phyloP scores from a whole-genome alignment of 2,329 filamentous ascomycete species.

The Blastomyces percursus region DNA sequence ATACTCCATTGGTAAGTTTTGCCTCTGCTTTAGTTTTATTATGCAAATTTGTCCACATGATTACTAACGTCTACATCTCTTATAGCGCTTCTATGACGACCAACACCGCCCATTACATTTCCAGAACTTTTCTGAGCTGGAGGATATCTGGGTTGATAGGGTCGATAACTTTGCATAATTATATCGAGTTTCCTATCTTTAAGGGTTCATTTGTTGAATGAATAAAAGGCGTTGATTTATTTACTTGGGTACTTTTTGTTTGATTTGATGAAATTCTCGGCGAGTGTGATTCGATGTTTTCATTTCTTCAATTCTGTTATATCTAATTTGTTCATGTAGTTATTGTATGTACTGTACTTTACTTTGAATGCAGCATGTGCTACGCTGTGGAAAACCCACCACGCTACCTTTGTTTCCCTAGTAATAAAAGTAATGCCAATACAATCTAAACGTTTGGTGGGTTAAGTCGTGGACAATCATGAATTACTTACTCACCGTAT shows the following conservation, averaged over 20 bases:
- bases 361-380: not conserved
- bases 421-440: not conserved
- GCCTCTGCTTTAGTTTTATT: not conserved
- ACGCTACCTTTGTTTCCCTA: not conserved
- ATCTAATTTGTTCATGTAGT: not conserved
- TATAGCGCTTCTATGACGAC: constrained; percentile 71
- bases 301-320: not conserved
- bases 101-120: constrained; percentile 90
- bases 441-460: not conserved
- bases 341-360: not conserved
- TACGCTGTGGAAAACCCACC: not conserved
- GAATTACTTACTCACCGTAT: not conserved
- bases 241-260: constrained; percentile 9
- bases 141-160: constrained; percentile 92
- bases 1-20: constrained; percentile 54
- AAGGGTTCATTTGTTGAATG: not conserved
- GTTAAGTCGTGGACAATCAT: not conserved
- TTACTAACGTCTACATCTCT: constrained; percentile 9
- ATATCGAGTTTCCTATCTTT: not conserved
- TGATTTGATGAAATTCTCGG: constrained; percentile 7
- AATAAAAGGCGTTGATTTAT: constrained; percentile 16
- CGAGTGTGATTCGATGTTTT: constrained; percentile 9
- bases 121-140: constrained; percentile 91
- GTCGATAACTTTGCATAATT: constrained; percentile 81
- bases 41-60: not conserved